Percentiles rank a stretch among this genome's conserved stretches.
Evolutionary conservation across 805 yeast species (phyloP).

Genomic region (Kodamaea fukazawae): DNA sequence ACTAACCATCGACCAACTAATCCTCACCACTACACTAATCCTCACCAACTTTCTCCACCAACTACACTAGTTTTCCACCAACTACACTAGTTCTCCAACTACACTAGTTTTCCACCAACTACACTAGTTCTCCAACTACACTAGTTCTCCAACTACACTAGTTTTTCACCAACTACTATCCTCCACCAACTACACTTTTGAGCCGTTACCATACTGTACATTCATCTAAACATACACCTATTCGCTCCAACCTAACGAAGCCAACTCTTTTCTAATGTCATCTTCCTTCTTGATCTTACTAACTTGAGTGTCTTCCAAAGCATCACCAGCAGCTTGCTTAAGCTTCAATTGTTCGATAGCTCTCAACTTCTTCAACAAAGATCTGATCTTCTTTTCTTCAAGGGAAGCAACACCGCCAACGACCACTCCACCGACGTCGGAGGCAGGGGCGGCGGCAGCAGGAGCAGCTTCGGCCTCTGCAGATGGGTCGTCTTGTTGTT

Average conservation of each 20-base stretch:
- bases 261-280: conserved; percentile 72
- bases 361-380: conserved; percentile 85
- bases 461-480: conserved; percentile 11
- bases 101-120: too few relatives aligned
- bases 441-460: conserved; percentile 8
- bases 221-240: conserved; percentile 12
- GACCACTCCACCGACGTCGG: conserved; percentile 36
- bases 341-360: conserved; percentile 91
- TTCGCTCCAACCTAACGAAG: conserved; percentile 64
- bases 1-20: too few relatives aligned
- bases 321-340: conserved; percentile 80
- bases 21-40: too few relatives aligned
- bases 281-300: conserved; percentile 86
- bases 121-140: too few relatives aligned
- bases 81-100: too few relatives aligned
- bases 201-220: too few relatives aligned
- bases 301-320: conserved; percentile 88
- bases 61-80: too few relatives aligned
- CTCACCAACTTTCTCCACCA: too few relatives aligned
- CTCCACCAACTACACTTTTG: too few relatives aligned
- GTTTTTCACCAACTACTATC: too few relatives aligned
- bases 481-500: conserved; percentile 8
- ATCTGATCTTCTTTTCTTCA: conserved; percentile 91
- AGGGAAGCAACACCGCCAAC: conserved; percentile 64
- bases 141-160: too few relatives aligned